A percentile compares a stretch with the other conserved stretches of the same genome.
phyloP scores from a whole-genome alignment of 805 yeast genomes.

The Suhomyces faveliae region DNA sequence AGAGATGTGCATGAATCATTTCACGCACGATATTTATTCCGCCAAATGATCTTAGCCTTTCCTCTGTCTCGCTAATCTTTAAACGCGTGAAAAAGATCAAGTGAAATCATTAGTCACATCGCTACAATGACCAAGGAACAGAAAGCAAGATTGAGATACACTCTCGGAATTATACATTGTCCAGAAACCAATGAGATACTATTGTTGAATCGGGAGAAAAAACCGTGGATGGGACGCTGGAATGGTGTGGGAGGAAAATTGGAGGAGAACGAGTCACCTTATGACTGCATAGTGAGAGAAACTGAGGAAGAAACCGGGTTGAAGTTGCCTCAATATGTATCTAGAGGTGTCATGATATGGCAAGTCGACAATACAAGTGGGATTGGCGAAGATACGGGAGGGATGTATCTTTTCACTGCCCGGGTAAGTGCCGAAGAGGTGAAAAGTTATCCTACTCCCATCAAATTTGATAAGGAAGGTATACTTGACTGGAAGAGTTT shows the following conservation, averaged over 20 bases:
- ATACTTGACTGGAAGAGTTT: slow-evolving; percentile 41
- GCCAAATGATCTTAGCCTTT: not conserved
- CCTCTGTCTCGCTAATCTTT: not conserved
- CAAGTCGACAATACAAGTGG: slow-evolving; percentile 12
- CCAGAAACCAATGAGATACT: slow-evolving; percentile 31
- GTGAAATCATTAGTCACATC: not conserved
- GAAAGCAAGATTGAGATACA: slow-evolving; percentile 14
- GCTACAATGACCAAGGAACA: not conserved
- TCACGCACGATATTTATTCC: not conserved
- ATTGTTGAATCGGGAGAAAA: slow-evolving; percentile 39
- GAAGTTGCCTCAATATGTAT: slow-evolving; percentile 22
- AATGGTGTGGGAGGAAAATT: slow-evolving; percentile 48
- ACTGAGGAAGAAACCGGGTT: slow-evolving; percentile 44
- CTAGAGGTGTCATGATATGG: slow-evolving; percentile 41
- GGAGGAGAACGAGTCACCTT: slow-evolving; percentile 33
- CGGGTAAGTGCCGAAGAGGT: slow-evolving; percentile 24
- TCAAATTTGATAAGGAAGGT: slow-evolving; percentile 33
- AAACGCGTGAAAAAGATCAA: not conserved
- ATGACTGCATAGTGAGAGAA: slow-evolving; percentile 42
- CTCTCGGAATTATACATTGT: slow-evolving; percentile 29
- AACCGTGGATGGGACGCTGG: slow-evolving; percentile 50
- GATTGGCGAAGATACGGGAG: slow-evolving; percentile 25
- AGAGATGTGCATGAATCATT: not conserved
- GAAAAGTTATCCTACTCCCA: slow-evolving; percentile 28
- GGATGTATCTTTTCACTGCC: slow-evolving; percentile 42